These are phyloP conservation scores for Mangifera indica DNA, from an alignment of 345 rosid species.

Conservation along the genomic window DNA sequence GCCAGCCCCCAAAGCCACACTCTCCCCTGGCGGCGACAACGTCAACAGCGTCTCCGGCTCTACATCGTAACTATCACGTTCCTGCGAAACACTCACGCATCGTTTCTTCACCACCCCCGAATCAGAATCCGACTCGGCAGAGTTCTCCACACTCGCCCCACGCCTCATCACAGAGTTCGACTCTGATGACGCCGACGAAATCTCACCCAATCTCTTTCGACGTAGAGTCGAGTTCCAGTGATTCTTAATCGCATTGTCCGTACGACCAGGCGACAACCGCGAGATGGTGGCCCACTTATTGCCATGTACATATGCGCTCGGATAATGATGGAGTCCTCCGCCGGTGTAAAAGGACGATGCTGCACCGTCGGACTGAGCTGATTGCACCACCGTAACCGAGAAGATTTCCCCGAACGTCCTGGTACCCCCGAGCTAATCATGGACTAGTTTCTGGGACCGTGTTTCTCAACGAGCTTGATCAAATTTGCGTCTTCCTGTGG, in stretches of 20 bases:
- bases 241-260: conserved; percentile 67
- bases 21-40: conserved; percentile 48
- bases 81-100: conserved; percentile 22
- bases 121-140: conserved; percentile 28
- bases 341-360: conserved; percentile 60
- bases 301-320: conserved; percentile 53
- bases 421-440: conserved; percentile 54
- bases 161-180: conserved; percentile 35
- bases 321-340: conserved; percentile 51
- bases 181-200: conserved; percentile 24
- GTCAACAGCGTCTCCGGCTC: conserved; percentile 45
- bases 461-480: conserved; percentile 44
- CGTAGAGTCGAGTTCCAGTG: conserved; percentile 72
- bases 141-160: not conserved
- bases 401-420: conserved; percentile 68
- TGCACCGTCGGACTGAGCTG: conserved; percentile 66
- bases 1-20: not conserved
- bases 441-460: conserved; percentile 74
- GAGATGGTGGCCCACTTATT: conserved; percentile 76
- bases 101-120: conserved; percentile 33
- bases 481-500: conserved; percentile 57
- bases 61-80: conserved; percentile 10
- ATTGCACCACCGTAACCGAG: conserved; percentile 70
- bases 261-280: conserved; percentile 63
- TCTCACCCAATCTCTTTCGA: conserved; percentile 27